These are phyloP conservation scores for Tolypocladium cylindrosporum DNA, from an alignment of 2,329 filamentous ascomycete species.

Conservation along the genomic window DNA sequence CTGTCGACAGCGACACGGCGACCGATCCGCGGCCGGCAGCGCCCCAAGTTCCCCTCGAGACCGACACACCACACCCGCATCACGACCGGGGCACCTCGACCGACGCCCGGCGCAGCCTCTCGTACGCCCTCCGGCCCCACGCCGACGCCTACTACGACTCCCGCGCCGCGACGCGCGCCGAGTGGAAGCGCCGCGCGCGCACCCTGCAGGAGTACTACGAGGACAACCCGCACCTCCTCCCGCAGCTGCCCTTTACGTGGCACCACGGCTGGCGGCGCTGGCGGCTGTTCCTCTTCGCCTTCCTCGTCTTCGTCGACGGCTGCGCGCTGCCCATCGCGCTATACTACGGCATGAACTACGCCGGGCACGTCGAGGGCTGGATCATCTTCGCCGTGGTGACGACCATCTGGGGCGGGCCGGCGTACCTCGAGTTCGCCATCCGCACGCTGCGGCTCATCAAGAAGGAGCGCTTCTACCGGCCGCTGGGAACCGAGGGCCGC, in stretches of 20 bases:
- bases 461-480: constrained; percentile 38
- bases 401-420: constrained; percentile 45
- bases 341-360: constrained; percentile 39
- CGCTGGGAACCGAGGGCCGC: constrained; percentile 32
- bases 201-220: constrained; percentile 30
- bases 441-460: constrained; percentile 37
- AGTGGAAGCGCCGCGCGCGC: constrained; percentile 23
- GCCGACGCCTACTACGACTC: constrained; percentile 30
- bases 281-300: constrained; percentile 35
- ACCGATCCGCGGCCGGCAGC: neutral
- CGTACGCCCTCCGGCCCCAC: constrained; percentile 21
- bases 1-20: neutral
- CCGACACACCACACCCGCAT: neutral
- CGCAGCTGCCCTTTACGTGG: constrained; percentile 30
- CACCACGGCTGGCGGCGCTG: constrained; percentile 27
- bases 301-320: constrained; percentile 36
- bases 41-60: neutral
- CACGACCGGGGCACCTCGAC: neutral
- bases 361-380: constrained; percentile 25
- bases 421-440: constrained; percentile 41
- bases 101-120: constrained; percentile 20
- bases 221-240: constrained; percentile 25
- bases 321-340: constrained; percentile 37
- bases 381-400: constrained; percentile 43
- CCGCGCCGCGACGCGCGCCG: constrained; percentile 22